These are phyloP conservation scores for Blastomyces percursus DNA, from an alignment of 2,329 filamentous ascomycete species.

Conservation along the genomic window DNA sequence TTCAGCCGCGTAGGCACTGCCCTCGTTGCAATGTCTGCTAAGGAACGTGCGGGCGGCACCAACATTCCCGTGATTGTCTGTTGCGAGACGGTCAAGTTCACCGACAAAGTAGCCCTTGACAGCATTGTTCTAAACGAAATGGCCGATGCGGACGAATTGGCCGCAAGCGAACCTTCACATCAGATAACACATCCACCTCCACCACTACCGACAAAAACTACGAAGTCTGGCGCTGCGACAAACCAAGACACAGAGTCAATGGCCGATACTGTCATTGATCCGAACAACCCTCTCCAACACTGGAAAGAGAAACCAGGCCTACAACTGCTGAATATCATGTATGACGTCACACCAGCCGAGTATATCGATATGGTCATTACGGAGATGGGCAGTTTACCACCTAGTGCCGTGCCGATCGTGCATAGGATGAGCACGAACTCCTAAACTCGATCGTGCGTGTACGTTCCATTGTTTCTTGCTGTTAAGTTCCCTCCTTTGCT, in stretches of 20 bases:
- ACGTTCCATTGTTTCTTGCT: not conserved
- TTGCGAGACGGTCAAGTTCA: constrained; percentile 92
- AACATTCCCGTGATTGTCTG: constrained; percentile 77
- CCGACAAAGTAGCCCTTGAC: constrained; percentile 78
- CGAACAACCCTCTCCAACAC: constrained; percentile 35
- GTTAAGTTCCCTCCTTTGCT: not conserved
- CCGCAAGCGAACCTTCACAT: constrained; percentile 17
- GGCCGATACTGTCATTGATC: constrained; percentile 9
- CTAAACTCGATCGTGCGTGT: not conserved
- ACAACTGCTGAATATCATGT: constrained; percentile 64
- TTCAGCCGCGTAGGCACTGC: constrained; percentile 83
- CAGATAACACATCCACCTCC: constrained; percentile 11
- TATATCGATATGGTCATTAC: constrained; percentile 84
- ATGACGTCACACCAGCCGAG: constrained; percentile 81
- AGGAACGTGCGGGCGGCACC: constrained; percentile 44
- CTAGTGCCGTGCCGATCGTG: constrained; percentile 70
- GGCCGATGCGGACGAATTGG: constrained; percentile 59
- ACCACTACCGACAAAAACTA: constrained; percentile 1
- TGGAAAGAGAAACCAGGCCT: constrained; percentile 51
- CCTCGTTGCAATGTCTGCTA: constrained; percentile 72
- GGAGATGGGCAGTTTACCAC: constrained; percentile 76
- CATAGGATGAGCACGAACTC: constrained; percentile 46
- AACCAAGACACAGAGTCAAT: not conserved
- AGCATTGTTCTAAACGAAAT: constrained; percentile 93
- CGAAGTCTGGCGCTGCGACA: not conserved